Base-by-base conservation (phyloP, 371 early-diverging fungal genomes). In the Mortierella sp. region DNA sequence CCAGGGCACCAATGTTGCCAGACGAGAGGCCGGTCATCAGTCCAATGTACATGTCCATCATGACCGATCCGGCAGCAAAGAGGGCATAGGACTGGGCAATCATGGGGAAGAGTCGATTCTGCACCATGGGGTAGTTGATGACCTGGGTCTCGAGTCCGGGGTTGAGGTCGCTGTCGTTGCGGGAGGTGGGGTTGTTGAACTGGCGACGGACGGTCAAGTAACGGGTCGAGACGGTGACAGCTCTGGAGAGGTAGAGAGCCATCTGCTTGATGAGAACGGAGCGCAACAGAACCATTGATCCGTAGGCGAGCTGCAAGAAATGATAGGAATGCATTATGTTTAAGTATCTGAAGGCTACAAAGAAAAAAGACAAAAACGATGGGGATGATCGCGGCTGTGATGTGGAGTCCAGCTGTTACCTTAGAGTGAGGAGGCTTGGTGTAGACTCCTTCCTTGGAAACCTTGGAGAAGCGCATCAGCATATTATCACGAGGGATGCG, bases 281-380 rank as follows among this genome's bases (percentile, higher is more conserved):
- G 79, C 96, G 94, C 68, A 95, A 91, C 74, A 83, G 89, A 26
- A 95, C 95, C 96, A 96, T 96, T 71, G 94, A 94, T 42, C 95
- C 94, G 87, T 95, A 97, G 26, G 93, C 90, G 11, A 95, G 90
- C 84, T 76, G 55, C 14, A 13, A 24, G 0, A 16, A 42, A 75
- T 0, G 26, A 26, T 31, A 31, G 31, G 34, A 85, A 73, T 75
- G n/a, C 95, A 79, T 81, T 48, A 8, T 13, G 26, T 57, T 92
- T 93, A 58, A 95, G 78, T 9, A 93, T 90, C 21, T 55, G 11
- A 92, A 90, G 24, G 92, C 89, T 73, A 38, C 1, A 38, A 38
- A 5, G 94, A 82, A 76, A 86, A 84, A 79, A 9, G 16, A 28
- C 5, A 76, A 88, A 87, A 65, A 10, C n/a, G n/a, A 5, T 34